Conservation (phyloP, 129 eudicot genomes). For the Arctium lappa region DNA sequence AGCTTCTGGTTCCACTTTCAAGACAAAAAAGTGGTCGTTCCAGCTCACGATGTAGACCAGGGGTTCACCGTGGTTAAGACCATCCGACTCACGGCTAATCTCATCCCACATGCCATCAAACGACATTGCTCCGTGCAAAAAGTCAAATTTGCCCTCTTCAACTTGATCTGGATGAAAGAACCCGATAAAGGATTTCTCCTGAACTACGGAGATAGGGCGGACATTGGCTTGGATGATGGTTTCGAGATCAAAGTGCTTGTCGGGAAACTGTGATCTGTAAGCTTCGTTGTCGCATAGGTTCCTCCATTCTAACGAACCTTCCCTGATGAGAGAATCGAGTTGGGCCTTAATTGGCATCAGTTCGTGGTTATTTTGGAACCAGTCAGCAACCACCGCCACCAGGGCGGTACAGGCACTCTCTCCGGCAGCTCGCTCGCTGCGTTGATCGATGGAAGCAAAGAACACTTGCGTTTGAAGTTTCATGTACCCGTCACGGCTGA, state of each 20-base stretch:
- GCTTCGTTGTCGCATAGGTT: slow-evolving; percentile 68
- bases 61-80: slow-evolving; percentile 24
- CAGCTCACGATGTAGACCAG: slow-evolving; percentile 69
- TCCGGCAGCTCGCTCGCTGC: slow-evolving; percentile 84
- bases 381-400: slow-evolving; percentile 25
- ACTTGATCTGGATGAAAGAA: slow-evolving; percentile 72
- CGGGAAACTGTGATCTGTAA: slow-evolving; percentile 63
- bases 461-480: slow-evolving; percentile 25
- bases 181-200: slow-evolving; percentile 72
- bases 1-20: slow-evolving; percentile 64
- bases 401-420: slow-evolving; percentile 41
- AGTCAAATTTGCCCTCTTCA: slow-evolving; percentile 62
- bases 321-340: slow-evolving; percentile 50
- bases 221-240: slow-evolving; percentile 67
- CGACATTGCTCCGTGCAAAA: slow-evolving; percentile 85
- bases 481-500: slow-evolving; percentile 25
- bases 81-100: slow-evolving; percentile 40
- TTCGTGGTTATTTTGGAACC: slow-evolving; percentile 19
- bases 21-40: slow-evolving; percentile 87
- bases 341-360: slow-evolving; percentile 23
- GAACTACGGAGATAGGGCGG: slow-evolving; percentile 55
- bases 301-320: slow-evolving; percentile 88
- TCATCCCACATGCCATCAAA: slow-evolving; percentile 88
- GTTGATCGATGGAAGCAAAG: slow-evolving; percentile 48
- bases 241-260: slow-evolving; percentile 87